These are phyloP conservation scores for Aureoboletus auriporus DNA, from an alignment of 768 basidiomycete species.

Conservation along the genomic window DNA sequence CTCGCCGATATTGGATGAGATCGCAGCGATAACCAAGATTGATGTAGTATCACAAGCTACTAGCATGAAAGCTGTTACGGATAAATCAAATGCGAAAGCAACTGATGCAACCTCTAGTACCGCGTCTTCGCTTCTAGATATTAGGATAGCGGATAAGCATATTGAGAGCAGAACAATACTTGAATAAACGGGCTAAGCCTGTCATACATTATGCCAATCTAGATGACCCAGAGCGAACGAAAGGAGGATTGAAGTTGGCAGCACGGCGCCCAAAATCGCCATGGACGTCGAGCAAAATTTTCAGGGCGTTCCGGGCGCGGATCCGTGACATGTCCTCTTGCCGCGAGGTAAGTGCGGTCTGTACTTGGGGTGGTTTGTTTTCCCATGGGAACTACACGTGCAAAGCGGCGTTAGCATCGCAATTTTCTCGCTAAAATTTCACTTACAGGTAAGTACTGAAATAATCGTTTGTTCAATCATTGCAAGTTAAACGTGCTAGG, in stretches of 20 bases:
- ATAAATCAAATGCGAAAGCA: not conserved
- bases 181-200: not conserved
- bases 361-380: constrained; percentile 59
- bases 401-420: constrained; percentile 2
- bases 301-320: constrained; percentile 91
- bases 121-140: constrained; percentile 12
- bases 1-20: too few species aligned
- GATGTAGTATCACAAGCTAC: too few species aligned
- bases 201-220: constrained; percentile 15
- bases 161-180: not conserved
- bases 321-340: constrained; percentile 84
- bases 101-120: constrained; percentile 6
- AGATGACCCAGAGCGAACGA: constrained; percentile 16
- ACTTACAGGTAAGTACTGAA: constrained; percentile 32
- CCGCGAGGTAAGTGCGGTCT: constrained; percentile 66
- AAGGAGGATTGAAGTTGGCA: constrained; percentile 30
- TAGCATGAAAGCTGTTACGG: not conserved
- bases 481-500: not conserved
- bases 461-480: constrained; percentile 1
- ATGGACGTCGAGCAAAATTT: constrained; percentile 85
- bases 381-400: constrained; percentile 74
- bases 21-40: too few species aligned
- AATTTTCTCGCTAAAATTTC: not conserved
- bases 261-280: constrained; percentile 78
- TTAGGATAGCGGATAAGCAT: constrained; percentile 18